Base-by-base conservation (phyloP, 257 asterid genomes). In the Capsicum rhomboideum region DNA sequence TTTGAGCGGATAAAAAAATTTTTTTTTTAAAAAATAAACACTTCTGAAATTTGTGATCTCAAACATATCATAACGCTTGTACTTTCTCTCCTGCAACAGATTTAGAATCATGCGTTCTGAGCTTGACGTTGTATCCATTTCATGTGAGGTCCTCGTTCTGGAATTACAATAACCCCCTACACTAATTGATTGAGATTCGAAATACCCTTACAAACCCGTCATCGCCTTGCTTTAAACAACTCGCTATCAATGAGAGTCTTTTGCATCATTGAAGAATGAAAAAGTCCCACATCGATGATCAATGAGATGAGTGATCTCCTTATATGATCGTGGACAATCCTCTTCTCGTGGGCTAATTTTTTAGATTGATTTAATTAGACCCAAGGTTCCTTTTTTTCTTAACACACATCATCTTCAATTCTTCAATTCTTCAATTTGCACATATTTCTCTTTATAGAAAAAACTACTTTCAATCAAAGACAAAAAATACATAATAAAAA, bases 101-200 rank as follows among this genome's bases (percentile, higher is more conserved):
- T 18, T 4, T 31, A 17, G 49, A 34, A 31, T 34, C 14, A 34
- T 1, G 3, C 3, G 11, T 29, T 17, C 13, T 0, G 12, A 1
- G 16, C 1, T 18, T 1, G 0, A 34, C 1, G 0, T 68, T 34
- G 8, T 2, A 0, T 0, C 2, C 0, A 67, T 52, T 14, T 13
- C 7, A 14, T 20, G 20, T 6, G 20, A 52, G 8, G 8, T 52
- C 2, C 56, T 52, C 20, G 20, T 13, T 52, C n/a, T 7, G 2
- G 6, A 53, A 53, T 53, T 6, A 53, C 9, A 53, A 17, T 8
- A 16, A 53, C 59, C 1, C 17, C 21, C 0, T 17, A 16, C 2
- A 2, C 8, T 53, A 53, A 1, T 52, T 52, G n/a, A 52, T 4
- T 14, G 56, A 12, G 16, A 11, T 50, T 12, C 54, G 17, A 50